These are phyloP conservation scores for Botryotinia convoluta DNA, from an alignment of 2,329 filamentous ascomycete genomes.

Conservation along the genomic window DNA sequence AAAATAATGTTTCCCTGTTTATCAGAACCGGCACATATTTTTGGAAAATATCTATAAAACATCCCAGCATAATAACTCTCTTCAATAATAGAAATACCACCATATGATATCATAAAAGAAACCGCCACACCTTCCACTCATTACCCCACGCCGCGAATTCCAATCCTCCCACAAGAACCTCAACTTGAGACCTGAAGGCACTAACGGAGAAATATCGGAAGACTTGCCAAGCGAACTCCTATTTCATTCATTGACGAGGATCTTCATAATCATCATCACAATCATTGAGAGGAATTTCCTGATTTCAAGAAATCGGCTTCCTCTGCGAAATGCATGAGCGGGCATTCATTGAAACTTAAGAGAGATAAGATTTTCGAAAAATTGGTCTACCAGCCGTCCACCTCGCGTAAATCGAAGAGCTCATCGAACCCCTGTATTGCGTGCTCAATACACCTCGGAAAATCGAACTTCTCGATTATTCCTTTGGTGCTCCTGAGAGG, in stretches of 20 bases:
- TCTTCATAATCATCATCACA: neutral
- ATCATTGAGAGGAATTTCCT: neutral
- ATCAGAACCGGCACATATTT: neutral
- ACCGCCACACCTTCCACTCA: neutral
- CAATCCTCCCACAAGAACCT: neutral
- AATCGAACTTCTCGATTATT: neutral
- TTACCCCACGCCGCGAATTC: neutral
- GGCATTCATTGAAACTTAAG: neutral
- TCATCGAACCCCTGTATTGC: slow-evolving; percentile 20
- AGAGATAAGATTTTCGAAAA: neutral
- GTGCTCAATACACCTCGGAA: slow-evolving; percentile 12
- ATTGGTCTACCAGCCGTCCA: neutral
- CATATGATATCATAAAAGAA: neutral
- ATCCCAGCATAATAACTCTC: neutral
- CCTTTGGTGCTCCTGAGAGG: neutral
- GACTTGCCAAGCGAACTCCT: slow-evolving; percentile 12
- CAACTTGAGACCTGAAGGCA: neutral
- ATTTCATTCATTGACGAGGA: neutral
- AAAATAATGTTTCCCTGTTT: neutral
- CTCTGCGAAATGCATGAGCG: neutral
- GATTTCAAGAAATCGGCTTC: neutral
- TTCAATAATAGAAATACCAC: neutral
- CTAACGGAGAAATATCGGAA: neutral
- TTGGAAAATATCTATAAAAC: neutral
- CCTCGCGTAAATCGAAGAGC: slow-evolving; percentile 19